phyloP scores from a whole-genome alignment of 495 filamentous ascomycete genomes.

The Hypomontagnella monticulosa region DNA sequence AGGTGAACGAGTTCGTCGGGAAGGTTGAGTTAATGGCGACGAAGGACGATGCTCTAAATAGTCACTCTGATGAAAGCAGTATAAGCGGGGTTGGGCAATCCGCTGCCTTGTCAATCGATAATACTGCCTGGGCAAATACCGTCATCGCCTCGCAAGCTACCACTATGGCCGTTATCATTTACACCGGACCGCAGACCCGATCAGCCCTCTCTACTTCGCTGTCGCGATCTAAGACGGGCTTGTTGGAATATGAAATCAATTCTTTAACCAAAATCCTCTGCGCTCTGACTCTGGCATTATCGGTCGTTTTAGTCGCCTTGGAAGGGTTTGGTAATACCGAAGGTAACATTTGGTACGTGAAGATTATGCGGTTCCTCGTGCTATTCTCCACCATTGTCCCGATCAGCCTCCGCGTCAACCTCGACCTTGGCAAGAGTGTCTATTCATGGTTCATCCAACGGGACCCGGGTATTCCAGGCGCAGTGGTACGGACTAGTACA shows the following conservation, averaged over 20 bases:
- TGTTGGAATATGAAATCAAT: slow-evolving; percentile 97
- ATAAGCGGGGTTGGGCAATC: slow-evolving; percentile 54
- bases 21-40: slow-evolving; percentile 72
- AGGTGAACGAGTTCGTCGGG: slow-evolving; percentile 92
- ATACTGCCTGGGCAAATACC: slow-evolving; percentile 98
- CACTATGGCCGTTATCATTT: slow-evolving; percentile 87
- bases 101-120: slow-evolving; percentile 88
- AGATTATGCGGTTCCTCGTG: slow-evolving; percentile 94
- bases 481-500: slow-evolving; percentile 94
- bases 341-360: slow-evolving; percentile 82
- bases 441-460: slow-evolving; percentile 96
- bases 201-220: slow-evolving; percentile 92
- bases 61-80: slow-evolving; percentile 43
- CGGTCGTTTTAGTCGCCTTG: slow-evolving; percentile 87
- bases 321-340: slow-evolving; percentile 78
- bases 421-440: slow-evolving; percentile 96
- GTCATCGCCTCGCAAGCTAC: slow-evolving; percentile 92
- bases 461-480: slow-evolving; percentile 87
- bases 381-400: slow-evolving; percentile 99
- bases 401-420: slow-evolving; percentile 93
- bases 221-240: slow-evolving; percentile 89
- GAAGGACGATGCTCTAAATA: slow-evolving; percentile 50
- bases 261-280: slow-evolving; percentile 98
- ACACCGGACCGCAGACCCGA: slow-evolving; percentile 93
- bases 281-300: slow-evolving; percentile 83